Percentiles rank a stretch among this genome's conserved stretches.
These are phyloP conservation scores for Chaetomium sp. DNA, from an alignment of 2,329 filamentous ascomycete species.

Conservation along the genomic window DNA sequence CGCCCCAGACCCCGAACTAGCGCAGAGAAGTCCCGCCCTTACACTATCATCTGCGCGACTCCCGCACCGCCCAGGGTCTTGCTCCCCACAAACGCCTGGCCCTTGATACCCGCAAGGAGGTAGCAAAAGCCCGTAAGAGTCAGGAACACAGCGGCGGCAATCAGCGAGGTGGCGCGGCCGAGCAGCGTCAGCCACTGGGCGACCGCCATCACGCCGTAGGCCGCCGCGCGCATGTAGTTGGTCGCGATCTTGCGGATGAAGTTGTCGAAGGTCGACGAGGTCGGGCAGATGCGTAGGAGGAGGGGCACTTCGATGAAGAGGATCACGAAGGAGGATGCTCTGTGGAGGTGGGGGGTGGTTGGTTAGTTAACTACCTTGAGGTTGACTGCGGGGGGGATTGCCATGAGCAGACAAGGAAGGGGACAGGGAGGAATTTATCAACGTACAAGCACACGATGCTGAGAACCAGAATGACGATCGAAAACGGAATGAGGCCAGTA, in stretches of 20 bases:
- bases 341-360: constrained; percentile 29
- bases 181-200: constrained; percentile 81
- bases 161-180: constrained; percentile 59
- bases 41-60: constrained; percentile 97
- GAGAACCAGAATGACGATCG: constrained; percentile 40
- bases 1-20: not conserved
- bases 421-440: too few relatives aligned
- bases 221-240: constrained; percentile 90
- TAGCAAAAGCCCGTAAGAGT: constrained; percentile 76
- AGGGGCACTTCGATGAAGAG: constrained; percentile 88
- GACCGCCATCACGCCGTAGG: constrained; percentile 74
- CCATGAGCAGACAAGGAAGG: not conserved
- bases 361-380: not conserved
- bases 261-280: constrained; percentile 78
- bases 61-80: constrained; percentile 94
- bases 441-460: constrained; percentile 49
- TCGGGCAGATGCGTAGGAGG: constrained; percentile 94
- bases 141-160: constrained; percentile 80
- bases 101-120: constrained; percentile 68
- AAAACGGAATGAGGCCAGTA: constrained; percentile 36
- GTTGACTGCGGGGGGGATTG: not conserved
- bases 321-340: constrained; percentile 64
- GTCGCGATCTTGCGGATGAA: constrained; percentile 89
- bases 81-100: constrained; percentile 81
- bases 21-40: not conserved